These are phyloP conservation scores for Hippophae gyantsensis DNA, from an alignment of 306 rosid genomes.

Conservation along the genomic window DNA sequence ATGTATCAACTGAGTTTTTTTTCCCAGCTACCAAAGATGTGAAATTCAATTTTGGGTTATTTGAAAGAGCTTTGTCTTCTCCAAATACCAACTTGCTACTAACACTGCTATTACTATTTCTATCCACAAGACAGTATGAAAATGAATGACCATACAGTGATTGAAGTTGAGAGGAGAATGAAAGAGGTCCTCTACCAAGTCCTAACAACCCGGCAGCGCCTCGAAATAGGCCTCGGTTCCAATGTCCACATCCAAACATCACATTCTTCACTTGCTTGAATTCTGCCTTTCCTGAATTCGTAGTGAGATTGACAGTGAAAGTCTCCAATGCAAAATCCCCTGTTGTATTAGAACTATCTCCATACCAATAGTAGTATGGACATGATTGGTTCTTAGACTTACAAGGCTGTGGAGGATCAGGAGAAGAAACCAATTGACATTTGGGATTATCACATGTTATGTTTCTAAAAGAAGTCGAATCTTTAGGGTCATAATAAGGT, in stretches of 20 bases:
- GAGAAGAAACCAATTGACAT: conserved; percentile 74
- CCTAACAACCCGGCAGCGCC: conserved; percentile 96
- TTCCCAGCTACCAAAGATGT: conserved; percentile 63
- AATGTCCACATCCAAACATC: conserved; percentile 98
- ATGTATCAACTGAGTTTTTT: conserved; percentile 69
- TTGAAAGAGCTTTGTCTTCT: conserved; percentile 53
- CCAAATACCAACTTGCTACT: conserved; percentile 90
- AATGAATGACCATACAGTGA: conserved; percentile 86
- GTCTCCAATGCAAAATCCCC: conserved; percentile 82
- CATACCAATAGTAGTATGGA: conserved; percentile 93
- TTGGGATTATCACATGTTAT: conserved; percentile 56
- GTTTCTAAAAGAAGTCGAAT: conserved; percentile 56
- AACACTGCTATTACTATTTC: conserved; percentile 61
- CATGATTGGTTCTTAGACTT: conserved; percentile 60
- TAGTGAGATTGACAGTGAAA: conserved; percentile 76
- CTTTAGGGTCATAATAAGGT: conserved; percentile 69
- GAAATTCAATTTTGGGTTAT: conserved; percentile 63
- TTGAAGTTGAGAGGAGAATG: conserved; percentile 88
- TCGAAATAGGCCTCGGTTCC: conserved; percentile 94
- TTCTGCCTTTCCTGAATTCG: conserved; percentile 35
- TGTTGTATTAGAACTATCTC: conserved; percentile 89
- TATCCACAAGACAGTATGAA: conserved; percentile 88
- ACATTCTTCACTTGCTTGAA: conserved; percentile 54
- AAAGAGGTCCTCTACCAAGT: conserved; percentile 81
- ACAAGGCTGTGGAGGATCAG: conserved; percentile 80